Base-by-base conservation (phyloP, 2,329 filamentous ascomycete species). In the Orbilia brochopaga region DNA sequence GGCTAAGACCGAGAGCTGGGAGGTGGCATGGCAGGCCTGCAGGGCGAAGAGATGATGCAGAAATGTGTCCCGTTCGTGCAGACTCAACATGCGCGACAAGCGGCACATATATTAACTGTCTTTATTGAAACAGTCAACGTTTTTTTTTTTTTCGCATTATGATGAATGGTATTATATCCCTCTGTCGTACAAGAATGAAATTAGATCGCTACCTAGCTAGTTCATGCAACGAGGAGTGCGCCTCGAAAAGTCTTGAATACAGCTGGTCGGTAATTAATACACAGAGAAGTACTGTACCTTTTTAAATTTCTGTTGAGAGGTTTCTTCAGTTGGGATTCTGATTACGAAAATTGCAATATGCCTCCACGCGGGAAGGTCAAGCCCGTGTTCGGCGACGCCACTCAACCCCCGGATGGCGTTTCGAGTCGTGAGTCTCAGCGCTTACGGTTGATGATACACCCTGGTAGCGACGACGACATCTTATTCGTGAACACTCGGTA, bases 191-290 rank as follows among this genome's bases (percentile, higher is more conserved):
- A 42, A 42, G n/a, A 42, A 42, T 3, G 37, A 42, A 42, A 42
- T 42, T 42, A 42, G 15, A 42, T 42, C 13, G 37, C 37, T 42
- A 42, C 37, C 37, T 42, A 42, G n/a, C 37, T 42, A 42, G n/a
- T 13, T 42, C 13, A 42, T 42, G 37, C 13, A 42, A 42, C 40
- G 40, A 44, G 40, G 40, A 44, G 40, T 4, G 27, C 27, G 4
- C 27, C 27, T 32, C 27, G 8, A 8, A n/a, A n/a, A n/a, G n/a
- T n/a, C n/a, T n/a, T n/a, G n/a, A n/a, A n/a, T n/a, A n/a, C n/a
- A n/a, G n/a, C n/a, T n/a, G n/a, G n/a, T n/a, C n/a, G n/a, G n/a
- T n/a, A n/a, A n/a, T n/a, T n/a, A n/a, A n/a, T n/a, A n/a, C n/a
- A n/a, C n/a, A n/a, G n/a, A n/a, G n/a, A n/a, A n/a, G n/a, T n/a